These are phyloP conservation scores for Boletus sensibilis DNA, from an alignment of 768 basidiomycete species.

Conservation along the genomic window DNA sequence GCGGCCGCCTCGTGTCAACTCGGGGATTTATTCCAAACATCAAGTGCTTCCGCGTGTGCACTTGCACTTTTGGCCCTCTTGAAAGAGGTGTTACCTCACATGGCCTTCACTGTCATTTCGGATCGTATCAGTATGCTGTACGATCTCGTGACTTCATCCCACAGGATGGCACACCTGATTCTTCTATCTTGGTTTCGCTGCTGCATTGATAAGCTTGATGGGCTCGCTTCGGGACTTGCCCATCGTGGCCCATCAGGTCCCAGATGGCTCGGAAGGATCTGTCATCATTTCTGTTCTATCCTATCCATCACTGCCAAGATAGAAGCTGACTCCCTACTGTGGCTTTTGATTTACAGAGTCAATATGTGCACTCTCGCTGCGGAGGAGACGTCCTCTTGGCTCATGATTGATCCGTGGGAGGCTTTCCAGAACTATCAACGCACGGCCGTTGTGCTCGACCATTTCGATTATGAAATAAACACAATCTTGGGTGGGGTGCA, in stretches of 20 bases:
- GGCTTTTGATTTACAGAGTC: slow-evolving; percentile 49
- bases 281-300: slow-evolving; percentile 1
- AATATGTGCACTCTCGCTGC: slow-evolving; percentile 88
- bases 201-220: slow-evolving; percentile 12
- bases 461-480: slow-evolving; percentile 95
- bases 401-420: slow-evolving; percentile 99
- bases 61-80: slow-evolving; percentile 1
- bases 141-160: slow-evolving; percentile 8
- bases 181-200: slow-evolving; percentile 11
- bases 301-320: slow-evolving; percentile 2
- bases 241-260: slow-evolving; percentile 7
- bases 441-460: slow-evolving; percentile 95
- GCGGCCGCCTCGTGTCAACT: slow-evolving; percentile 21
- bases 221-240: slow-evolving; percentile 9
- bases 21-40: neutral
- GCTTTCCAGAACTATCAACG: slow-evolving; percentile 93
- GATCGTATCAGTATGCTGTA: slow-evolving; percentile 5
- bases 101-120: slow-evolving; percentile 6
- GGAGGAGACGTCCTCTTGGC: slow-evolving; percentile 87
- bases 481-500: slow-evolving; percentile 74
- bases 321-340: slow-evolving; percentile 19
- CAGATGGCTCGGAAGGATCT: slow-evolving; percentile 7
- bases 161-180: slow-evolving; percentile 12
- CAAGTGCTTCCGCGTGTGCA: slow-evolving; percentile 1
- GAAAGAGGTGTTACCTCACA: slow-evolving; percentile 13